Evolutionary conservation across 345 rosid species (phyloP), one percentile per base, ranked within the genome.

Genomic region (Microthlaspi erraticum): DNA sequence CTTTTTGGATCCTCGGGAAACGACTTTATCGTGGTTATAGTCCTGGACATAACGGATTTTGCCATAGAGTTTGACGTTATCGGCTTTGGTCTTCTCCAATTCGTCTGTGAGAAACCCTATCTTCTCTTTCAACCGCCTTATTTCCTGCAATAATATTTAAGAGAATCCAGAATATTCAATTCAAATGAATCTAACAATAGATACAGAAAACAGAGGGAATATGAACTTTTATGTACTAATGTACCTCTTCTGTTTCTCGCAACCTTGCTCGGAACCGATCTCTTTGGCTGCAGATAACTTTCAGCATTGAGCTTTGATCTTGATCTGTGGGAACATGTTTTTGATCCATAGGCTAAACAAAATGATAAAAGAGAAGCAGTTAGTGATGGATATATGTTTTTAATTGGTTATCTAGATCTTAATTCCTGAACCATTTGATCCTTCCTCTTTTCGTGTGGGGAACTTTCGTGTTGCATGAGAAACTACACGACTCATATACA

Each of bases 41-140:
- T 92, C 99, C 78, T 87, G 99, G 60, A 94, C 92, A 73, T 91
- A 92, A 58, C 99, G 92, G 78, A 94, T 92, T 78, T 91, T 94
- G 48, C 99, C 98, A 58, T 94, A 92, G 48, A 94, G 87, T 82
- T 89, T 88, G 65, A 94, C 99, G 52, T 92, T 92, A 79, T 94
- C 99, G 18, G 98, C 97, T 82, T 94, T 94, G 46, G 97, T 77
- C 77, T 87, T 91, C 74, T 94, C 99, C 53, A 94, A 77, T 72
- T 89, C 97, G 29, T 77, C 87, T 8, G 88, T 83, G 60, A 91
- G 83, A 39, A 67, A 64, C 8, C 99, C 87, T 43, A 87, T 83
- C 81, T 83, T 87, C 83, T 94, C 99, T 80, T 88, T 91, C 77
- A 91, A 67, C 75, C 84, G 98, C 79, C 97, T 88, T 71, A 86